Evolutionary conservation across 495 filamentous ascomycete genomes (phyloP), one percentile per base, ranked within the genome.

Genomic region (Aspergillus sclerotiicarbonarius): DNA sequence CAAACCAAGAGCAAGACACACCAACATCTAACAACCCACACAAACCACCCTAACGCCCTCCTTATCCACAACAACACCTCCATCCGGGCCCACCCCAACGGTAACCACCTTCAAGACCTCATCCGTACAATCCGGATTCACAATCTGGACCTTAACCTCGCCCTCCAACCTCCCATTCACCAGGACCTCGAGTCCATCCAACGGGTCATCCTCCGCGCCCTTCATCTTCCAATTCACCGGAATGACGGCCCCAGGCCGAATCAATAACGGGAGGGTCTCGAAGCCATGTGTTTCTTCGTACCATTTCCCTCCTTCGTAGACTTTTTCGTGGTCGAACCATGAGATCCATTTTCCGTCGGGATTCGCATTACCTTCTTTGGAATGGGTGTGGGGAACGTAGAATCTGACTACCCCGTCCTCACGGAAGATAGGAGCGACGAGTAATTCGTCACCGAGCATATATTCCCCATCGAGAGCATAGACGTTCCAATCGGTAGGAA

Each of bases 401-500:
- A 87, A 87, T 10, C 83, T 77, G 0, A 86, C 84, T 20, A 76
- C 70, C 0, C 82, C 82, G 0, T 75, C 70, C 62, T 87, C 82
- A 4, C 81, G 76, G 47, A 88, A 87, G 2, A 87, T 71, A 0
- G 86, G 84, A 8, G 84, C 83, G 51, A 84, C 78, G 35, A 87
- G 70, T 21, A 87, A 67, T 25, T 75, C 78, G 12, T 76, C 69
- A 4, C 86, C 86, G 30, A 88, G 70, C 84, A 87, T 86, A 62
- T 85, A 88, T 68, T 87, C 84, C 32, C 80, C 79, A 65, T 88
- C 86, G n/a, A 88, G 64, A 30, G 76, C 73, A 78, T 84, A 87
- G 1, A 76, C 74, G 8, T 80, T 85, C n/a, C 80, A 73, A 60
- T 88, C 85, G 1, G 80, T 76, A 0, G 85, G 84, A 63, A 86